These are phyloP conservation scores for Lactarius vividus DNA, from an alignment of 768 basidiomycete genomes.

Conservation along the genomic window DNA sequence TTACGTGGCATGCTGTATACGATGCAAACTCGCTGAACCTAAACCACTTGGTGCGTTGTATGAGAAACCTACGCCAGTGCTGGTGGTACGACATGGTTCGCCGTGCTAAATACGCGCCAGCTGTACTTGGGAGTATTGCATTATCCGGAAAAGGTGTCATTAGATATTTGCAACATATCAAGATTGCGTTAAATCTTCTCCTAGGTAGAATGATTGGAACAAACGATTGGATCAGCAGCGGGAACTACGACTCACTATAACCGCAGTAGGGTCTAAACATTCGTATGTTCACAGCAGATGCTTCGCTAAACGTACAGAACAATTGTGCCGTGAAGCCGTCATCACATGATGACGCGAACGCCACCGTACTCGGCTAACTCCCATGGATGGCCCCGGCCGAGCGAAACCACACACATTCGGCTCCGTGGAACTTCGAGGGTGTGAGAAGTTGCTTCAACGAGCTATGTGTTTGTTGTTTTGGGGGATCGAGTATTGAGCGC, in stretches of 20 bases:
- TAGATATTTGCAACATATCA: not conserved
- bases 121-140: not conserved
- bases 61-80: not conserved
- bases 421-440: slow-evolving; percentile 20
- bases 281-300: not conserved
- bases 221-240: not conserved
- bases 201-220: not conserved
- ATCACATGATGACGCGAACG: slow-evolving; percentile 23
- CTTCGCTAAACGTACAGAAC: not conserved
- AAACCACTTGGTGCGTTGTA: not conserved
- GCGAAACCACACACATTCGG: slow-evolving; percentile 27
- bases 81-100: not conserved
- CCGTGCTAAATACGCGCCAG: not conserved
- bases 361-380: slow-evolving; percentile 25
- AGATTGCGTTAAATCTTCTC: not conserved
- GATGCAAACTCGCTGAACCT: not conserved
- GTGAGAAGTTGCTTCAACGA: slow-evolving; percentile 24
- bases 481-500: not conserved
- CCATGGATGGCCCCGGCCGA: slow-evolving; percentile 24
- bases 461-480: slow-evolving; percentile 7
- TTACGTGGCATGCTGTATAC: not conserved
- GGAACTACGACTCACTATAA: not conserved
- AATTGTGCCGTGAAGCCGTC: slow-evolving; percentile 1
- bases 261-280: not conserved
- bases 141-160: not conserved